Conservation (phyloP, 2,329 filamentous ascomycete genomes). For the Pleochaeta shiraiana region DNA sequence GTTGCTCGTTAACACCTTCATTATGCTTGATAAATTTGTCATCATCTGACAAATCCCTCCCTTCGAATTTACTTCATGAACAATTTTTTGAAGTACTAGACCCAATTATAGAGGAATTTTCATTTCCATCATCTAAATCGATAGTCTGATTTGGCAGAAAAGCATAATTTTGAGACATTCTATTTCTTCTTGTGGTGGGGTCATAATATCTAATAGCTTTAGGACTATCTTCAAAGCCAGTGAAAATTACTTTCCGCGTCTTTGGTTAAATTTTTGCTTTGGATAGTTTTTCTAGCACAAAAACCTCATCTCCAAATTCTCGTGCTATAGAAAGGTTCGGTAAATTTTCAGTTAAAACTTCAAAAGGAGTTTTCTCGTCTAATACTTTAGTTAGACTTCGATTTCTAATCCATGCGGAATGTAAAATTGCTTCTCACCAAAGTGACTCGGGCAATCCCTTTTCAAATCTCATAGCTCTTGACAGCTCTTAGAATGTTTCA, state of each 20-base stretch:
- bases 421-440: background rate
- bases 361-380: background rate
- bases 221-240: background rate
- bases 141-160: background rate
- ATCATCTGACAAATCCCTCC: background rate
- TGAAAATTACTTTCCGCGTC: background rate
- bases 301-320: constrained; percentile 3
- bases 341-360: background rate
- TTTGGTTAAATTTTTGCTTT: background rate
- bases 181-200: background rate
- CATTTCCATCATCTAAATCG: background rate
- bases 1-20: background rate
- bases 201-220: constrained; percentile 3
- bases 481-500: background rate
- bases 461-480: background rate
- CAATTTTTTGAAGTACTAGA: background rate
- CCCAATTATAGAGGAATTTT: background rate
- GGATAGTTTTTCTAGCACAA: background rate
- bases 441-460: background rate
- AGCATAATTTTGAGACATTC: constrained; percentile 1
- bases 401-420: constrained; percentile 2
- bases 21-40: background rate
- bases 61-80: background rate
- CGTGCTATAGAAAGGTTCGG: constrained; percentile 1
- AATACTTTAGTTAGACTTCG: background rate